phyloP scores from a whole-genome alignment of 2,329 filamentous ascomycete genomes.

The Tolypocladium sp. region DNA sequence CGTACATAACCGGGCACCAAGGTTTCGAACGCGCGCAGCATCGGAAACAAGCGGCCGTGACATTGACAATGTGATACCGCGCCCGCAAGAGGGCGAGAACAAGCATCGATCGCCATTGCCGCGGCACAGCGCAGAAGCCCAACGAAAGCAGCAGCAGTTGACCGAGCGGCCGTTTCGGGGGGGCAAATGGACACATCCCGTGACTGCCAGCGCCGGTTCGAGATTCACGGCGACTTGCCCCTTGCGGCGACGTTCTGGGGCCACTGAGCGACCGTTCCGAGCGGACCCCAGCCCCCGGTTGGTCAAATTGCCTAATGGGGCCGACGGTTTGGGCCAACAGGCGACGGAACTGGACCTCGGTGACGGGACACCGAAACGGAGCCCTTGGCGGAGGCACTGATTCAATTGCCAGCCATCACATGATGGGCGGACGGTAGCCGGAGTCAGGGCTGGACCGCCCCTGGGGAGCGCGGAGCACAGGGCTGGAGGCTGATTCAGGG shows the following conservation, averaged over 20 bases:
- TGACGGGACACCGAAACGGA: not conserved
- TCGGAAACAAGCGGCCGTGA: not conserved
- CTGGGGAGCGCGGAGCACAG: not conserved
- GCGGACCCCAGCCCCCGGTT: not conserved
- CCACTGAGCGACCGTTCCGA: not conserved
- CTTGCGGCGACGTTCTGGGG: not conserved
- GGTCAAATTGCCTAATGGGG: not conserved
- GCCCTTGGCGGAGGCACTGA: too few species aligned
- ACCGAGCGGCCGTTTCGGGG: not conserved
- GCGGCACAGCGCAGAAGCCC: not conserved
- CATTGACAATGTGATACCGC: not conserved
- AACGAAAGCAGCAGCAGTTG: not conserved
- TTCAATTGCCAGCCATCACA: not conserved
- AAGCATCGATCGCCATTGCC: too few species aligned
- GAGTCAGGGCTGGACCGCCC: not conserved
- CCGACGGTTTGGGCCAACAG: not conserved
- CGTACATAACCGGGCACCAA: not conserved
- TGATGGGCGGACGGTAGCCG: not conserved
- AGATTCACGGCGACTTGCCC: not conserved
- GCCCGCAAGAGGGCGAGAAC: not conserved
- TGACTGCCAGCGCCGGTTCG: not conserved
- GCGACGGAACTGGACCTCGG: not conserved
- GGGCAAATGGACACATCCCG: not conserved
- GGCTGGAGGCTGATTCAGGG: not conserved
- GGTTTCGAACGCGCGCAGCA: not conserved